Percentiles rank a stretch among this genome's conserved stretches.
Evolutionary conservation across 2,329 filamentous ascomycete genomes (phyloP).

Genomic region (Fusarium oxysporum): DNA sequence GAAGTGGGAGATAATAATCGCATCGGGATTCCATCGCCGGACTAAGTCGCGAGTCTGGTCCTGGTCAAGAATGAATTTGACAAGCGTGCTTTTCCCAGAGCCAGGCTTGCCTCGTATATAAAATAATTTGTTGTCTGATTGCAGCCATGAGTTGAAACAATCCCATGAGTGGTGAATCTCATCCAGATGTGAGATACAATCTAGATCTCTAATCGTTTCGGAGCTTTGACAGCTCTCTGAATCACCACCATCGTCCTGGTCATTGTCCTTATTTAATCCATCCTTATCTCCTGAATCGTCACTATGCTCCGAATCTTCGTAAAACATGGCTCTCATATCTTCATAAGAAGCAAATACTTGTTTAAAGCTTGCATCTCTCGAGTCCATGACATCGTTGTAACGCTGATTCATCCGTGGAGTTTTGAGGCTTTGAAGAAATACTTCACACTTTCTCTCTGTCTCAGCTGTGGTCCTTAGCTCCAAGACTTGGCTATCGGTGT

Average conservation of each 20-base stretch:
- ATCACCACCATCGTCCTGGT: too few species aligned
- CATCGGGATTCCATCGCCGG: not conserved
- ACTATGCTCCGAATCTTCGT: rapidly evolving
- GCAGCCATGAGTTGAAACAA: rapidly evolving
- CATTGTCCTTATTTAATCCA: too few species aligned
- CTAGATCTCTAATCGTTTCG: too few species aligned
- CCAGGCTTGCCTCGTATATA: not conserved
- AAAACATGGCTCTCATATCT: rapidly evolving
- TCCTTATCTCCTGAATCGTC: too few species aligned
- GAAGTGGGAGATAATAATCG: not conserved
- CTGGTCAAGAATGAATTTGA: not conserved
- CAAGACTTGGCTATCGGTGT: rapidly evolving
- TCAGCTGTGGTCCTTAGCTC: rapidly evolving
- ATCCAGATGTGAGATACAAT: too few species aligned
- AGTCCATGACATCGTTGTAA: rapidly evolving
- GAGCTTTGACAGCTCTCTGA: too few species aligned
- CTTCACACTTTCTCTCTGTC: rapidly evolving
- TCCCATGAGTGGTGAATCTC: not conserved
- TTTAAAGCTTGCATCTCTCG: rapidly evolving
- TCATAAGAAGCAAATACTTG: not conserved
- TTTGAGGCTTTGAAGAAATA: not conserved
- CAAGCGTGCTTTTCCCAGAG: rapidly evolving
- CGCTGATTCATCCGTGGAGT: not conserved
- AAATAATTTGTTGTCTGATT: rapidly evolving
- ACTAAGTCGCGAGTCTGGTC: rapidly evolving